These are phyloP conservation scores for Chlorella sorokiniana DNA, from an alignment of 139 green algal species.

Conservation along the genomic window DNA sequence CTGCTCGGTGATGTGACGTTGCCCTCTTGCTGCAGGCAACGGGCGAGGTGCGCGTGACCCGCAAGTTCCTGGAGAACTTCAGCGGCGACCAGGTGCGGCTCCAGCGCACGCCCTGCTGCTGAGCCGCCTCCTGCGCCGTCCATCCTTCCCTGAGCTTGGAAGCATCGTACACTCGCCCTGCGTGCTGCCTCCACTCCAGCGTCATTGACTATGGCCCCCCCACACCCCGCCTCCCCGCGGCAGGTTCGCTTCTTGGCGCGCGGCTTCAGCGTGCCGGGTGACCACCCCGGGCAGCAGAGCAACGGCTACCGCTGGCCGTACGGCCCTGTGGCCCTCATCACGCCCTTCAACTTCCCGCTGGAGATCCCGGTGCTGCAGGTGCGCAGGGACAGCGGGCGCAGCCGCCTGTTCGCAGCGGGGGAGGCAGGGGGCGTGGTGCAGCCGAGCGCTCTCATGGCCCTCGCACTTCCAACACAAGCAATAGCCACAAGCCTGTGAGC, in stretches of 20 bases:
- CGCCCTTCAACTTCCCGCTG: conserved; percentile 99
- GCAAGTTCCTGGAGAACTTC: conserved; percentile 97
- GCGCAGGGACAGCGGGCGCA: not conserved
- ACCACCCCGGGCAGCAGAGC: conserved; percentile 90
- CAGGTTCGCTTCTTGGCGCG: conserved; percentile 91
- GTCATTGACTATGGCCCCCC: not conserved
- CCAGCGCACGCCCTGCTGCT: not conserved
- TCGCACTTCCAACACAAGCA: not conserved
- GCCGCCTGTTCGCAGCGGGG: too few relatives aligned
- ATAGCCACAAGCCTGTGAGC: too few relatives aligned
- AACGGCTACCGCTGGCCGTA: conserved; percentile 89
- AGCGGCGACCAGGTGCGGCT: conserved; percentile 86
- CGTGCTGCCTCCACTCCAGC: too few relatives aligned
- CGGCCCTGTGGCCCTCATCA: conserved; percentile 90
- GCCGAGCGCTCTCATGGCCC: not conserved
- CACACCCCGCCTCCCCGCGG: not conserved
- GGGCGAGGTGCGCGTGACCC: conserved; percentile 87
- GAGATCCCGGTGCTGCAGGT: conserved; percentile 92
- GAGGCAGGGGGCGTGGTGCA: too few relatives aligned
- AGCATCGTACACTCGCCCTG: too few relatives aligned
- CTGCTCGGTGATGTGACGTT: not conserved
- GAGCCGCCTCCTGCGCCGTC: not conserved
- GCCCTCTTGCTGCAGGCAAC: conserved; percentile 69
- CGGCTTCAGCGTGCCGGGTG: conserved; percentile 85
- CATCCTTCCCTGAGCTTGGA: not conserved